Evolutionary conservation across 352 stramenopile genomes (phyloP), one percentile per base, ranked within the genome.

Genomic region (Pythium plurisporium): DNA sequence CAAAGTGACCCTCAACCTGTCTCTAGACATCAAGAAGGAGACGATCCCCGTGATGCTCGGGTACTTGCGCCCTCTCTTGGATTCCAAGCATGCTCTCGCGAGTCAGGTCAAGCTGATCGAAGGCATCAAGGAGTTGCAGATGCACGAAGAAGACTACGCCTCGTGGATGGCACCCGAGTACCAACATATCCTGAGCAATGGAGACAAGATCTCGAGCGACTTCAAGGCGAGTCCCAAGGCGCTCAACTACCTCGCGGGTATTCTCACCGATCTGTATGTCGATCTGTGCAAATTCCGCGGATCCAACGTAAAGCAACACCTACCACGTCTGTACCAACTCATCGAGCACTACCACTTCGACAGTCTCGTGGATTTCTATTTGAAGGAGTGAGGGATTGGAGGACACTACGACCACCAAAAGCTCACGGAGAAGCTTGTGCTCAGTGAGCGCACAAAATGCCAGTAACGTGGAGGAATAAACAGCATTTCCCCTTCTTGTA

Each of bases 401-500:
- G 7, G 22, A 3, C n/a, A 5, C 25, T 47, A 73, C 1, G 64
- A 55, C 83, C 83, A 94, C 82, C 84, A 94, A 30, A 89, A 94
- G 49, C 80, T 92, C 42, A 92, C 84, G 0, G 84, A 94, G 54
- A 91, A 91, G 54, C 84, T 94, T 33, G 73, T 79, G 23, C 59
- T 79, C 19, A 91, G 71, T n/a, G 83, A 94, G 20, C 71, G 72
- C 31, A 96, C 83, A 57, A 86, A 95, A 54, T 97, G 89, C 89
- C 89, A 97, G 38, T 86, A 88, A n/a, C 72, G 65, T 9, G 82
- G 81, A 42, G 89, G 89, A 54, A 97, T 94, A 65, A 91, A 97
- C 5, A 97, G 70, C 70, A 92, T 95, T 36, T 93, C 71, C 9
- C 86, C 85, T 43, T 78, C 74, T 27, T 58, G 51, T 19, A 92